These are phyloP conservation scores for Jasminum sambac DNA, from an alignment of 257 asterid genomes.

Conservation along the genomic window DNA sequence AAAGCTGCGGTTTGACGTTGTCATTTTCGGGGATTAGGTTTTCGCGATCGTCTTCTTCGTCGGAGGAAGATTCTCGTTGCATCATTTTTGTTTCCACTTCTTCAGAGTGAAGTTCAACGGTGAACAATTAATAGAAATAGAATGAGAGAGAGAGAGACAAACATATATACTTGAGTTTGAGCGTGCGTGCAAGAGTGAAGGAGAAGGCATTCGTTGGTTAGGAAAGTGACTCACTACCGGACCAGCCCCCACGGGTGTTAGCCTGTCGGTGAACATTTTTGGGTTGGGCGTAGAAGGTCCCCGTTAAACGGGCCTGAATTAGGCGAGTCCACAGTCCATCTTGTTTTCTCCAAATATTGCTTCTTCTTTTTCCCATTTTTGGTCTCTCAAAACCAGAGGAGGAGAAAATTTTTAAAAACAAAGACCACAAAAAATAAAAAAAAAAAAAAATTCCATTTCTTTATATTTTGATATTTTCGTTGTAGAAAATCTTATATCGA, in stretches of 20 bases:
- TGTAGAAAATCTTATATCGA: too few species aligned
- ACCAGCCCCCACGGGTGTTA: not conserved
- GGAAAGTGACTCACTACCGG: conserved; percentile 34
- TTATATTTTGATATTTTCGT: too few species aligned
- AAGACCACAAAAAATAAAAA: too few species aligned
- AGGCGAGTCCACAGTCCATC: too few species aligned
- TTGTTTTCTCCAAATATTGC: too few species aligned
- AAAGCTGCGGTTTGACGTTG: conserved; percentile 39
- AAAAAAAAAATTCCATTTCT: too few species aligned
- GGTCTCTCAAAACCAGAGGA: too few species aligned
- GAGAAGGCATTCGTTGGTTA: conserved; percentile 45
- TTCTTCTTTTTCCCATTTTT: too few species aligned
- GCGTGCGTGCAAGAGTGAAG: not conserved
- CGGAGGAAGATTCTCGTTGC: conserved; percentile 71
- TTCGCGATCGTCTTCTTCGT: conserved; percentile 73
- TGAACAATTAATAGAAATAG: not conserved
- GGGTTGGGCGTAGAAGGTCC: too few species aligned
- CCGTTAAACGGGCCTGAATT: too few species aligned
- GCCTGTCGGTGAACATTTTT: too few species aligned
- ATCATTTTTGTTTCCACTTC: conserved; percentile 25
- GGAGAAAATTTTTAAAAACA: too few species aligned
- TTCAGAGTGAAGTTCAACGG: conserved; percentile 10
- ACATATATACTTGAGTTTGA: conserved; percentile 1
- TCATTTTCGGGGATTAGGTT: conserved; percentile 60
- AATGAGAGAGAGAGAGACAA: not conserved